Percentiles rank a stretch among this genome's conserved stretches.
Conservation (phyloP, 495 filamentous ascomycete species). For the Aspergillus bertholletiae region DNA sequence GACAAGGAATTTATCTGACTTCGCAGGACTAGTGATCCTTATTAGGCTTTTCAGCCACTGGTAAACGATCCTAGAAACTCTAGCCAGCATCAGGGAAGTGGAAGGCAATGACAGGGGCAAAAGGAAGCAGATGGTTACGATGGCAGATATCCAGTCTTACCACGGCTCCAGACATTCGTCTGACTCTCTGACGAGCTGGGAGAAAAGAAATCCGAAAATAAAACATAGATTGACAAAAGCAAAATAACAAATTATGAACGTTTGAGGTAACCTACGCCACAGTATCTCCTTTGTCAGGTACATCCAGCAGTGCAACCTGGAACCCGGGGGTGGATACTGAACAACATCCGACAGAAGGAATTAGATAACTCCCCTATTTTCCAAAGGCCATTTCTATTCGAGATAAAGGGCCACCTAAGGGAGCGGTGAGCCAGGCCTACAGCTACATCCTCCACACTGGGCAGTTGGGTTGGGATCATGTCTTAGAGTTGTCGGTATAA, state of each 20-base stretch:
- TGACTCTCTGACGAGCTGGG: too few species aligned
- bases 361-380: conserved; percentile 19
- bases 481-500: conserved; percentile 21
- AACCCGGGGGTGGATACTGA: conserved; percentile 13
- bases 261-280: conserved; percentile 2
- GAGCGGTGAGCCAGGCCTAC: conserved; percentile 19
- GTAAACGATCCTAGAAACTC: conserved; percentile 18
- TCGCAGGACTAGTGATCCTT: conserved; percentile 3
- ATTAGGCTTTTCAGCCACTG: conserved; percentile 14
- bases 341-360: conserved; percentile 15
- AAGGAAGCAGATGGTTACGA: conserved; percentile 6
- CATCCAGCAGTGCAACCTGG: background rate
- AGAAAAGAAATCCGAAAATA: conserved; percentile 4
- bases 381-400: conserved; percentile 12
- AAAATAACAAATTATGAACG: background rate
- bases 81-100: conserved; percentile 4
- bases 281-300: conserved; percentile 5
- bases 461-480: conserved; percentile 17
- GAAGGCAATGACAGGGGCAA: conserved; percentile 12
- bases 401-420: conserved; percentile 12
- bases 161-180: conserved; percentile 6
- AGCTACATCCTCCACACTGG: conserved; percentile 11
- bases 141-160: conserved; percentile 5
- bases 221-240: conserved; percentile 1
- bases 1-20: conserved; percentile 9